A percentile compares a stretch with the other conserved stretches of the same genome.
These are phyloP conservation scores for Protostelium mycophagum DNA, from an alignment of 78 protist genomes.

Conservation along the genomic window DNA sequence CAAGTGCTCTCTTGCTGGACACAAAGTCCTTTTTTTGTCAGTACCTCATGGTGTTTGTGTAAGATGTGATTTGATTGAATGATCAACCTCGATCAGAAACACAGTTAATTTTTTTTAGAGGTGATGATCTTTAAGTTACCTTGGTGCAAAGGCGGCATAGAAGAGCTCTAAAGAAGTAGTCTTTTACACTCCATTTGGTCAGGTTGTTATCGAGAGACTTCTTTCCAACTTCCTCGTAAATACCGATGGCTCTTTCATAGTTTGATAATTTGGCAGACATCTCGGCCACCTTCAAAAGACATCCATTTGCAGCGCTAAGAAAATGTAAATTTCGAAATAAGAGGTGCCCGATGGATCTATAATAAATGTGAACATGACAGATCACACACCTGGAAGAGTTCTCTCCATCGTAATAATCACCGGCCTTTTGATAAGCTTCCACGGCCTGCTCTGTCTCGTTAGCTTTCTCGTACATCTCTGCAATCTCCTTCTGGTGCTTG, in stretches of 20 bases:
- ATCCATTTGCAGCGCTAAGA: slow-evolving; percentile 19
- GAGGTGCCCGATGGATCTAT: background rate
- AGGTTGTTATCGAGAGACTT: slow-evolving; percentile 50
- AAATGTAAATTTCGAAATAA: too few relatives aligned
- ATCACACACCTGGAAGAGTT: slow-evolving; percentile 10
- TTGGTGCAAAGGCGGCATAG: slow-evolving; percentile 58
- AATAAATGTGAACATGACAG: background rate
- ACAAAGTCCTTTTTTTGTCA: slow-evolving; percentile 22
- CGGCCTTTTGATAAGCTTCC: slow-evolving; percentile 57
- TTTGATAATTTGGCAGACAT: slow-evolving; percentile 33
- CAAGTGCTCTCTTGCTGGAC: slow-evolving; percentile 34
- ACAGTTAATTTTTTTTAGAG: too few relatives aligned
- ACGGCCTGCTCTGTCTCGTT: slow-evolving; percentile 55
- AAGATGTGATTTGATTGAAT: background rate
- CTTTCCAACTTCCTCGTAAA: slow-evolving; percentile 66
- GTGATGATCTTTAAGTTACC: background rate
- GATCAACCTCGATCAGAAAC: background rate
- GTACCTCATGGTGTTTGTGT: background rate
- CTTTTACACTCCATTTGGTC: slow-evolving; percentile 64
- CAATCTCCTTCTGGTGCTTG: slow-evolving; percentile 73
- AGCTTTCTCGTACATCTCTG: slow-evolving; percentile 65
- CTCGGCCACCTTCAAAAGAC: slow-evolving; percentile 62
- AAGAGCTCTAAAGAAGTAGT: slow-evolving; percentile 56
- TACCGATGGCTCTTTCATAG: slow-evolving; percentile 48
- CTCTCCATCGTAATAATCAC: slow-evolving; percentile 66